Conservation (phyloP, 306 rosid genomes). For the Sophora flavescens region DNA sequence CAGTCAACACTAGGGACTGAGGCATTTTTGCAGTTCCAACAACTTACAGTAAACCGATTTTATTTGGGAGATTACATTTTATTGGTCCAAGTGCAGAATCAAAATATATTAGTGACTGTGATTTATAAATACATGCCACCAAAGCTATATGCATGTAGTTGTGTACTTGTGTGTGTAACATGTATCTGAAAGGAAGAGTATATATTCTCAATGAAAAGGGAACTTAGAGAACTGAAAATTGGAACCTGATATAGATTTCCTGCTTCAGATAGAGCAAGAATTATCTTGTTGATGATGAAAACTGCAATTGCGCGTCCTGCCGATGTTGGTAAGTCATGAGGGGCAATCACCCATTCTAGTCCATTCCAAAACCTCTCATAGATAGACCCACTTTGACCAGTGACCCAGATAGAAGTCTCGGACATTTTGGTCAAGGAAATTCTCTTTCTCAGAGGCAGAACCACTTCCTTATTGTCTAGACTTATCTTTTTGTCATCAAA, state of each 20-base stretch:
- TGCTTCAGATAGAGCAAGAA: conserved; percentile 84
- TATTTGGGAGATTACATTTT: conserved; percentile 7
- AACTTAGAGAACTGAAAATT: conserved; percentile 26
- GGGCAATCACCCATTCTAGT: conserved; percentile 89
- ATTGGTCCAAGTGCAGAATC: conserved; percentile 3
- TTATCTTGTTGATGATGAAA: conserved; percentile 68
- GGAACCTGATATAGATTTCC: conserved; percentile 81
- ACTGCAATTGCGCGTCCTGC: conserved; percentile 70
- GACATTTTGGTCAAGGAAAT: conserved; percentile 82
- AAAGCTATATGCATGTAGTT: conserved; percentile 10
- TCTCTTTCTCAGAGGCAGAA: conserved; percentile 73
- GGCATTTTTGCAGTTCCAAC: conserved; percentile 7
- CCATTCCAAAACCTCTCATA: conserved; percentile 99
- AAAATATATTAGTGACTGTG: conserved; percentile 18
- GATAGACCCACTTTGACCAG: conserved; percentile 88
- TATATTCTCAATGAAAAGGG: conserved; percentile 31
- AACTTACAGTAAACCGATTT: conserved; percentile 4
- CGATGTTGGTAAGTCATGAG: conserved; percentile 80
- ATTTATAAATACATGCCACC: neutral
- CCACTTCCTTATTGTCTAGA: conserved; percentile 39
- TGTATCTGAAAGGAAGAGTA: conserved; percentile 24
- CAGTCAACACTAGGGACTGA: neutral
- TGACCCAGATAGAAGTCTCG: conserved; percentile 83
- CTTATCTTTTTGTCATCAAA: conserved; percentile 44
- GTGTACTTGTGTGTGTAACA: neutral